Evolutionary conservation across 805 yeast genomes (phyloP).

Genomic region (Zygoascus flipseniorum): DNA sequence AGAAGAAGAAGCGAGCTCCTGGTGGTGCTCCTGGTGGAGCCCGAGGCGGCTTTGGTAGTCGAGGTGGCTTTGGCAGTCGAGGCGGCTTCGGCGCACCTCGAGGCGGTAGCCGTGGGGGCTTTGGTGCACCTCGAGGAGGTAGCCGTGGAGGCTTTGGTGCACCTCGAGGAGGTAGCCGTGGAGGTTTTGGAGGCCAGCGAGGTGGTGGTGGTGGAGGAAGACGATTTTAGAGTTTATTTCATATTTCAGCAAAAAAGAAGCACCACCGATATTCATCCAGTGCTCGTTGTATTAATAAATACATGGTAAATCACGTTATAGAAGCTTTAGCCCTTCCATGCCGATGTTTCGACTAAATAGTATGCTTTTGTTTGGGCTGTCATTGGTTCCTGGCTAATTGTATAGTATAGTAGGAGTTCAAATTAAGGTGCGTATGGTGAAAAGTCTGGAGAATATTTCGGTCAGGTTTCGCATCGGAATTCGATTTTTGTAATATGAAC

Average conservation of each 20-base stretch:
- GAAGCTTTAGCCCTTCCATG: too few species aligned
- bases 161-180: slow-evolving; percentile 26
- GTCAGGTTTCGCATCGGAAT: too few species aligned
- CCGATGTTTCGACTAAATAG: too few species aligned
- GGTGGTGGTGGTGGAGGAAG: background rate
- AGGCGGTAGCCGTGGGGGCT: slow-evolving; percentile 20
- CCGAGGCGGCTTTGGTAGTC: slow-evolving; percentile 27
- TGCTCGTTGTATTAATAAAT: background rate
- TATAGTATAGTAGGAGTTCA: too few species aligned
- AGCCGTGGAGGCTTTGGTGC: slow-evolving; percentile 35
- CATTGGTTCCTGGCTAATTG: too few species aligned
- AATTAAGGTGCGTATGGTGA: too few species aligned
- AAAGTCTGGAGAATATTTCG: too few species aligned
- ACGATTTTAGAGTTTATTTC: background rate
- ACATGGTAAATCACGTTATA: background rate
- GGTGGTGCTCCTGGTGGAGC: slow-evolving; percentile 37
- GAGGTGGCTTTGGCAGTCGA: slow-evolving; percentile 34
- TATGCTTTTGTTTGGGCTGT: too few species aligned
- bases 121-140: slow-evolving; percentile 20
- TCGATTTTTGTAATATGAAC: too few species aligned
- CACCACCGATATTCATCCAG: background rate
- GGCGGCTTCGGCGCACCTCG: slow-evolving; percentile 15
- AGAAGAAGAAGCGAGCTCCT: slow-evolving; percentile 44
- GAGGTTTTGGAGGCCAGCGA: slow-evolving; percentile 7
- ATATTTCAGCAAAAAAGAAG: background rate